These are phyloP conservation scores for Backusella liffmaniae DNA, from an alignment of 192 early-diverging fungal species.

Conservation along the genomic window DNA sequence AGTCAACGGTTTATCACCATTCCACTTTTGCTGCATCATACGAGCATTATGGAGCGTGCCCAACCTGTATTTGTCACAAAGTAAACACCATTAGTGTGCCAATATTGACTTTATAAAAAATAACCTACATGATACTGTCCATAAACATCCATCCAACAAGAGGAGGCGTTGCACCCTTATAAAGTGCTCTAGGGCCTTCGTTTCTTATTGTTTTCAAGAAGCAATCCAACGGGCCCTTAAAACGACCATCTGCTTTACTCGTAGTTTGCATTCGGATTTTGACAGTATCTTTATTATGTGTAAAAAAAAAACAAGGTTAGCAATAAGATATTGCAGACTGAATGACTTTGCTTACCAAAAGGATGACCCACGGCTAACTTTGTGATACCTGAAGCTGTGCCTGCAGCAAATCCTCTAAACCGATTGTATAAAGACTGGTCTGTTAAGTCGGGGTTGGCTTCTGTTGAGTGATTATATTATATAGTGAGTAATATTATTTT, in stretches of 20 bases:
- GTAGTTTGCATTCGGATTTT: slow-evolving; percentile 82
- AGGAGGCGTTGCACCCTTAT: slow-evolving; percentile 92
- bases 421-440: slow-evolving; percentile 32
- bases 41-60: slow-evolving; percentile 85
- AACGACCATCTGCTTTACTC: slow-evolving; percentile 58
- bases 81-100: not conserved
- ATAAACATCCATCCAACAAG: slow-evolving; percentile 89
- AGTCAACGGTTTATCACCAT: slow-evolving; percentile 54
- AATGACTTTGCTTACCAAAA: slow-evolving; percentile 50
- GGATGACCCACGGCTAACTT: slow-evolving; percentile 82
- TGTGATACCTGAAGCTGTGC: slow-evolving; percentile 72
- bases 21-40: slow-evolving; percentile 58
- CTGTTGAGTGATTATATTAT: not conserved
- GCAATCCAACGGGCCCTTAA: slow-evolving; percentile 73
- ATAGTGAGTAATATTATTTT: not conserved
- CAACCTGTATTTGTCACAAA: slow-evolving; percentile 47
- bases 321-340: not conserved
- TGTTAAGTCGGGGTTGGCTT: slow-evolving; percentile 20
- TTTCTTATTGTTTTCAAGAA: slow-evolving; percentile 61
- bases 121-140: slow-evolving; percentile 68
- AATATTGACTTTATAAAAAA: not conserved
- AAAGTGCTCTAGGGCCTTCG: slow-evolving; percentile 76
- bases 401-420: slow-evolving; percentile 67
- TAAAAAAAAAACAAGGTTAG: not conserved
- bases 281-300: slow-evolving; percentile 56